phyloP scores from a whole-genome alignment of 768 basidiomycete species.

The Pisolithus sp. region DNA sequence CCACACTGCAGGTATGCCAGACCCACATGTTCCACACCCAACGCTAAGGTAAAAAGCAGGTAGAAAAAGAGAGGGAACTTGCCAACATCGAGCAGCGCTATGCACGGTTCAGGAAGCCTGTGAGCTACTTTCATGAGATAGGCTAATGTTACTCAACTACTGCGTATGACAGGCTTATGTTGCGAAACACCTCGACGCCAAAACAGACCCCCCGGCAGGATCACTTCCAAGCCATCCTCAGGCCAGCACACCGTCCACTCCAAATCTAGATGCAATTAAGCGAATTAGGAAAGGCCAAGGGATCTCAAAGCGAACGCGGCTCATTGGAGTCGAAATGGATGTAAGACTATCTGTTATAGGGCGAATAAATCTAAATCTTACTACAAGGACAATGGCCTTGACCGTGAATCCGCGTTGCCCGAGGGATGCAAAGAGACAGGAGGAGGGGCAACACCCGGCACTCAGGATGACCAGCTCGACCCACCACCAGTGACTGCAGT shows the following conservation, averaged over 20 bases:
- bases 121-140: not conserved
- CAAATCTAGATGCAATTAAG: constrained; percentile 2
- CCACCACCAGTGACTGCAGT: too few relatives aligned
- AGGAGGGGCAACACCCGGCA: too few relatives aligned
- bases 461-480: too few relatives aligned
- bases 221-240: not conserved
- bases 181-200: not conserved
- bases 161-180: not conserved
- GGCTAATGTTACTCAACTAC: not conserved
- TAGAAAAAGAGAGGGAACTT: too few relatives aligned
- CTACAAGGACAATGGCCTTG: not conserved
- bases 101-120: too few relatives aligned
- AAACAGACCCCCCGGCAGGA: not conserved
- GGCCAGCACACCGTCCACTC: not conserved
- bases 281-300: not conserved
- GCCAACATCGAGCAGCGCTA: too few relatives aligned
- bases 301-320: not conserved
- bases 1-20: not conserved
- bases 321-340: not conserved
- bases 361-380: not conserved
- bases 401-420: not conserved
- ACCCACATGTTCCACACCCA: too few relatives aligned
- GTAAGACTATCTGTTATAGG: not conserved
- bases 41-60: too few relatives aligned
- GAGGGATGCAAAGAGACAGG: not conserved